Evolutionary conservation across 1,284 basidiomycete genomes (phyloP).

Genomic region (Malassezia japonica): DNA sequence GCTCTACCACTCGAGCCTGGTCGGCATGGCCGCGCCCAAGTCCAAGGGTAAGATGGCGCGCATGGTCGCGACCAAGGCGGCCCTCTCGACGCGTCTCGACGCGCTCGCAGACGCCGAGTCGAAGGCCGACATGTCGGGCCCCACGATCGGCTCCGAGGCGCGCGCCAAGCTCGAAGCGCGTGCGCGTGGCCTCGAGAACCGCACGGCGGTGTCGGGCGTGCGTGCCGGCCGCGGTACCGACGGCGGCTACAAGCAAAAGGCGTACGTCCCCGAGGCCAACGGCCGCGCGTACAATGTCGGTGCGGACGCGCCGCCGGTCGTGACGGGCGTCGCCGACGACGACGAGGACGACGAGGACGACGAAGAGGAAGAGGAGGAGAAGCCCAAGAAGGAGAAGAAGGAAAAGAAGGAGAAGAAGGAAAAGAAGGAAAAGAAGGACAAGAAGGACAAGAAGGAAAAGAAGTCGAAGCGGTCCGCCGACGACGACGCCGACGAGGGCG

Average conservation of each 20-base stretch:
- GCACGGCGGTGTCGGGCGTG: conserved; percentile 25
- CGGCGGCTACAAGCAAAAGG: conserved; percentile 41
- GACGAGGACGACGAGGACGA: conserved; percentile 49
- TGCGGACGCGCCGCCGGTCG: conserved; percentile 33
- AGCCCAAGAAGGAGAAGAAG: conserved; percentile 18
- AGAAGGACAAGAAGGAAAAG: conserved; percentile 35
- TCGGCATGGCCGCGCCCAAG: conserved; percentile 94
- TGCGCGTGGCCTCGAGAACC: conserved; percentile 68
- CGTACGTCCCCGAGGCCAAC: conserved; percentile 34
- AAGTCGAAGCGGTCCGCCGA: conserved; percentile 15
- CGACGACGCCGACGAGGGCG: conserved; percentile 12
- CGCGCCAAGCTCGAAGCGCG: conserved; percentile 90
- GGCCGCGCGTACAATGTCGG: conserved; percentile 41
- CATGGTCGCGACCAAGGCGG: conserved; percentile 89
- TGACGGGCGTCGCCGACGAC: conserved; percentile 49
- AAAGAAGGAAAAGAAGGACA: conserved; percentile 32
- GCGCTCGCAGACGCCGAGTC: conserved; percentile 84
- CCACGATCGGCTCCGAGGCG: conserved; percentile 78
- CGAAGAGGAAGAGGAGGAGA: conserved; percentile 55
- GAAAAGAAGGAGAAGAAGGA: conserved; percentile 9
- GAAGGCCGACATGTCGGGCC: conserved; percentile 70
- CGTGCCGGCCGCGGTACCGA: conserved; percentile 26
- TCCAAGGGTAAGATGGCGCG: conserved; percentile 99
- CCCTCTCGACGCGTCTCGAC: conserved; percentile 90
- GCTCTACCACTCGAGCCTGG: conserved; percentile 79